Base-by-base conservation (phyloP, 2,329 filamentous ascomycete genomes). In the Aspergillus piperis region DNA sequence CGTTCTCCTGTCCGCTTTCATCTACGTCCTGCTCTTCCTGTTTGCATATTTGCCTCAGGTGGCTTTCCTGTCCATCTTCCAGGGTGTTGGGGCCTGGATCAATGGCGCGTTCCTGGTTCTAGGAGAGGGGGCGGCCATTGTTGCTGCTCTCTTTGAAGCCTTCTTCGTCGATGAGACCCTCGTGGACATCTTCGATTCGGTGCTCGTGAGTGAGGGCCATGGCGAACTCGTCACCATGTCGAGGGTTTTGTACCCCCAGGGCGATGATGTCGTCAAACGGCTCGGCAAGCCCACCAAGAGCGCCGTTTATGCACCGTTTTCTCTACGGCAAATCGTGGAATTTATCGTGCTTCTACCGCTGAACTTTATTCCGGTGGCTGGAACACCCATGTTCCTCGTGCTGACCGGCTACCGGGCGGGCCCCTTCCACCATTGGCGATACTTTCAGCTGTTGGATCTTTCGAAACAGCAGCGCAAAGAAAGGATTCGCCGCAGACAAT, bases 31-130 rank as follows among this genome's bases (percentile, higher is more conserved):
- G 19, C 86, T 98, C 19, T 98, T 98, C 76, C 82, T 91, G 11
- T 96, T 95, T 76, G 83, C 91, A 0, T 98, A 96, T 68, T 78
- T 97, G 2, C 94, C 94, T 0, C 91, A 98, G 73, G 92, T 92
- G 58, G 90, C 91, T 1, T 91, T 99, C 70, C 84, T 99, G 21
- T 88, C 90, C 15, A 86, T 98, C 66, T 98, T 97, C 74, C 93
- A 98, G 69, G 90, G 90, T 21, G 77, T 87, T 61, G 88, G 88
- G 30, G 95, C 95, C n/a, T 96, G 92, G 90, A 78, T 96, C 59
- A 97, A 92, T 69, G 92, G 90, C 2, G 87, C 91, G 0, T 88
- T 98, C 64, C 81, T 98, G 50, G 91, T 96, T 0, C 82, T 99
- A 2, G 86, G 84, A 8, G 84, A 88, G 73, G 85, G 85, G 8